Evolutionary conservation across 495 filamentous ascomycete genomes (phyloP), one percentile per base, ranked within the genome.

Genomic region (Penicillium malachiteum): DNA sequence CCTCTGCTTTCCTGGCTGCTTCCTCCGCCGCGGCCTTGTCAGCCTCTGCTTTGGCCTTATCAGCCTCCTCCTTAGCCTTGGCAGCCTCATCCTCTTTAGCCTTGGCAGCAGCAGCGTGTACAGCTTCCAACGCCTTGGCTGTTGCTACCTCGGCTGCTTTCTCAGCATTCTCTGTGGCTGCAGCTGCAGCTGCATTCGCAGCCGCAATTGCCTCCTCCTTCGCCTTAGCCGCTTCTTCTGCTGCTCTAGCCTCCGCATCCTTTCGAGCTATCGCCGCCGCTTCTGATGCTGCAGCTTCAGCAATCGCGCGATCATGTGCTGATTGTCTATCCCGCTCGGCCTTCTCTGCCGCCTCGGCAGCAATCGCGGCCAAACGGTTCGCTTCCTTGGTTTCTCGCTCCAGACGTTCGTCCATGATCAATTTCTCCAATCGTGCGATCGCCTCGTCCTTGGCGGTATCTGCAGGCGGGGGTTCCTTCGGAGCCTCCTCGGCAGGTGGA

Each of bases 261-360:
- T 76, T 80, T 56, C 78, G 78, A 10, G 77, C 78, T 35, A 59
- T 45, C 32, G 70, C 65, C 12, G 71, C 74, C 52, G 76, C 76
- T 52, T 71, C 71, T 35, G 68, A 62, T 11, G 71, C 74, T 49
- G 76, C 77, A 49, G 70, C 71, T 32, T 72, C 68, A 6, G 70
- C 67, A 21, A 73, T 70, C 52, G 72, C 71, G 26, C 68, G 69
- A 42, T 73, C 75, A 52, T 78, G 75, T 17, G 72, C 73, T 14
- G 71, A 70, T 47, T 73, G 70, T 55, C 80, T 78, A 35, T 82
- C 81, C 40, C 67, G 76, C 45, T 72, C 79, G 30, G 71, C 72
- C 57, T 75, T 75, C 45, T 85, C 82, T 6, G 78, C 81, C 32
- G 75, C 76, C 41, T 77, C 80, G 44, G 75, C 76, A 6, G 72